Conservation (phyloP, 2,329 filamentous ascomycete species). For the Colletotrichum tropicicola region DNA sequence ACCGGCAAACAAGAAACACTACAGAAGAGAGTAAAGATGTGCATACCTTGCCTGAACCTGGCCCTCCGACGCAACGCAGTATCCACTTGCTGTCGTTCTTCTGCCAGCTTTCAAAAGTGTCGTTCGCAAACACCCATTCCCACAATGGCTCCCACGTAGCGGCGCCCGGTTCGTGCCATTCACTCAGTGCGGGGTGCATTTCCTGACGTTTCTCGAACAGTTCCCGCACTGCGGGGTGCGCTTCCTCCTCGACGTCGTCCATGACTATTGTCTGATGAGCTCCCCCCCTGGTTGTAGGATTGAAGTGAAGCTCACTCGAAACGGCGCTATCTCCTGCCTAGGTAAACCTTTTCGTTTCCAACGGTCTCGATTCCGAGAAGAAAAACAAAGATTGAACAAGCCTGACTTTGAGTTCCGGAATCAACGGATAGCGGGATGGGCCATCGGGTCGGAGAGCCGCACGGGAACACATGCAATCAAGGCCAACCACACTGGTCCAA, state of each 20-base stretch:
- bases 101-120: constrained; percentile 8
- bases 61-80: constrained; percentile 5
- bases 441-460: neutral
- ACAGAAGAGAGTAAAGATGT: neutral
- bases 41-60: constrained; percentile 18
- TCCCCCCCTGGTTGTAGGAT: neutral
- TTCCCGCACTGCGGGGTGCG: neutral
- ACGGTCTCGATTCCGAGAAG: no score
- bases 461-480: neutral
- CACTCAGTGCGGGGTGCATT: constrained; percentile 5
- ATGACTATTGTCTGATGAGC: neutral
- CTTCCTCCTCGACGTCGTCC: neutral
- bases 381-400: neutral
- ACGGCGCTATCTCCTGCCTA: neutral
- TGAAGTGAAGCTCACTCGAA: no score
- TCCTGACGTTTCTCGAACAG: neutral
- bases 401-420: neutral
- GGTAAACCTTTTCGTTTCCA: no score
- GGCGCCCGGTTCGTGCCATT: neutral
- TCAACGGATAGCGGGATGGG: neutral
- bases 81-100: neutral
- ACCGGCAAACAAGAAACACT: neutral
- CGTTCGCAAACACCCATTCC: neutral
- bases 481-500: neutral
- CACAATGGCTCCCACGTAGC: constrained; percentile 8